These are phyloP conservation scores for Phlebopus sp. DNA, from an alignment of 1,284 basidiomycete genomes.

Conservation along the genomic window DNA sequence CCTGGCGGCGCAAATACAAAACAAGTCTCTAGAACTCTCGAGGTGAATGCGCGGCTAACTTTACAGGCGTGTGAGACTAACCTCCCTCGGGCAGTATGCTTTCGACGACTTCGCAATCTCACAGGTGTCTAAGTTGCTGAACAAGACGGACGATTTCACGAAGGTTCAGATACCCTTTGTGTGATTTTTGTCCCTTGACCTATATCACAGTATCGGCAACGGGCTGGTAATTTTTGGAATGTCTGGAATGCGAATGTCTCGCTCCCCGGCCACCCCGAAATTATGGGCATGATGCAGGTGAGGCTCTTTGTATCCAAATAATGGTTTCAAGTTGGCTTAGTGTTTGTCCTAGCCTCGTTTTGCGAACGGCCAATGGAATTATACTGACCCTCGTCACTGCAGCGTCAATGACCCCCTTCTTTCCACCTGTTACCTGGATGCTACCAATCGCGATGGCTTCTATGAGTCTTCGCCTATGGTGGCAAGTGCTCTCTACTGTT, in stretches of 20 bases:
- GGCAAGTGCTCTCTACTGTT: conserved; percentile 34
- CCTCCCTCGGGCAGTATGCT: conserved; percentile 41
- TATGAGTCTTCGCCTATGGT: conserved; percentile 63
- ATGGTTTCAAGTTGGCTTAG: not conserved
- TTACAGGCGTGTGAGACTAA: not conserved
- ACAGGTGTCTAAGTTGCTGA: conserved; percentile 56
- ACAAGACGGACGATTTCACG: conserved; percentile 39
- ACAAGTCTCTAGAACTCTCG: conserved; percentile 58
- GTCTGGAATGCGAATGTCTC: conserved; percentile 58
- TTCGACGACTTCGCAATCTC: conserved; percentile 64
- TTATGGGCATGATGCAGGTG: conserved; percentile 55
- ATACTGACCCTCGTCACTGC: conserved; percentile 65
- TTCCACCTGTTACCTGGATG: conserved; percentile 60
- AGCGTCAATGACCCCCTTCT: conserved; percentile 56
- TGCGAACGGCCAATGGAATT: conserved; percentile 58
- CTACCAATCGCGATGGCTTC: conserved; percentile 57
- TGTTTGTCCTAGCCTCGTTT: conserved; percentile 46
- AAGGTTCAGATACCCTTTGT: conserved; percentile 6
- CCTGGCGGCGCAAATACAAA: conserved; percentile 57
- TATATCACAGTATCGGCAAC: conserved; percentile 44
- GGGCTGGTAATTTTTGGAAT: conserved; percentile 57
- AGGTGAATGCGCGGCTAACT: conserved; percentile 36
- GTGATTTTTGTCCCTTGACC: not conserved
- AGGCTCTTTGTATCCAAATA: conserved; percentile 1
- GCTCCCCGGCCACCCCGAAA: conserved; percentile 43